These are phyloP conservation scores for Rhodotorula sp. DNA, from an alignment of 1,284 basidiomycete genomes.

Conservation along the genomic window DNA sequence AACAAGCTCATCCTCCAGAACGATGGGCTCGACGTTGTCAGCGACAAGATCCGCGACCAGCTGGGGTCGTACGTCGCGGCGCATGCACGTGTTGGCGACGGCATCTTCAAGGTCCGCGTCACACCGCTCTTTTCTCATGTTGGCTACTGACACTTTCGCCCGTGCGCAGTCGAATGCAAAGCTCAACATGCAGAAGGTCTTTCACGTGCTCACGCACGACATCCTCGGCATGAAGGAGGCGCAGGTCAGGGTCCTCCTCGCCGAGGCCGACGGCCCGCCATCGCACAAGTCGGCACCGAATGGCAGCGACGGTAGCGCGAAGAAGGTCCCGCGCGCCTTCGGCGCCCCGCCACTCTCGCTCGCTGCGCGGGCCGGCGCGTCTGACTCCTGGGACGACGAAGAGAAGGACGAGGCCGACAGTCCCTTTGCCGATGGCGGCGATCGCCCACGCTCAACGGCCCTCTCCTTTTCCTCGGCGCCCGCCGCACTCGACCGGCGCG, in stretches of 20 bases:
- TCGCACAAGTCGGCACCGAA: too few species aligned
- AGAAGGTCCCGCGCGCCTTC: neutral
- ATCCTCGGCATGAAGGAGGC: slow-evolving; percentile 18
- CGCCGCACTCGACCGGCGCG: neutral
- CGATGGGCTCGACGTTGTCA: slow-evolving; percentile 25
- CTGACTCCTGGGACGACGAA: neutral
- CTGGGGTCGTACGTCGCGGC: slow-evolving; percentile 32
- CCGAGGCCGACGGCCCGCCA: neutral
- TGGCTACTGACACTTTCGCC: too few species aligned
- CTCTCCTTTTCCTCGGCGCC: neutral
- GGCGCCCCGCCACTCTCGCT: neutral
- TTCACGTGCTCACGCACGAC: slow-evolving; percentile 18
- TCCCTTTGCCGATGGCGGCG: neutral
- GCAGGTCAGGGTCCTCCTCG: slow-evolving; percentile 13
- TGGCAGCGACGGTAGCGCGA: neutral
- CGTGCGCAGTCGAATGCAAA: neutral
- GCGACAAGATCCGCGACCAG: slow-evolving; percentile 14
- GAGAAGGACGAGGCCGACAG: slow-evolving; percentile 1
- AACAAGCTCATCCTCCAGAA: slow-evolving; percentile 20
- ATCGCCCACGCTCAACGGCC: neutral
- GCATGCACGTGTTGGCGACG: slow-evolving; percentile 34
- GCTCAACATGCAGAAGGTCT: slow-evolving; percentile 23
- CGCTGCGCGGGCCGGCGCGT: neutral
- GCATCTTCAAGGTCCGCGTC: slow-evolving; percentile 20
- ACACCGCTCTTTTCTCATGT: neutral